Evolutionary conservation across 2,329 filamentous ascomycete genomes (phyloP), one percentile per base, ranked within the genome.

Genomic region (Rutstroemia sydowiana): DNA sequence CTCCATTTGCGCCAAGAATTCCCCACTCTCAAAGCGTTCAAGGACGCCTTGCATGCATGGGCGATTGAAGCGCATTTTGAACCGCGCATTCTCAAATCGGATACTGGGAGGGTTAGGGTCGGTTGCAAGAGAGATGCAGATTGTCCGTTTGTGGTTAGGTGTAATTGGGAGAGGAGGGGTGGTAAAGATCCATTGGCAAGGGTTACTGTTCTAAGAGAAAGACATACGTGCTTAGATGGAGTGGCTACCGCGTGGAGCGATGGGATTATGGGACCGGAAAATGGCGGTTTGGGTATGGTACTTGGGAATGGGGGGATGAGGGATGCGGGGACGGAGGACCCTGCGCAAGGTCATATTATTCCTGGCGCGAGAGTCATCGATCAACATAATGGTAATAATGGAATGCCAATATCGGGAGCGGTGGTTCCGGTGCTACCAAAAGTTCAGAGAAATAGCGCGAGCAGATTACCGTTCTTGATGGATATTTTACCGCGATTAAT

Each of bases 401-500:
- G 37, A 61, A 61, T 52, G 26, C 45, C 40, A 21, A 42, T 45
- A 49, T 51, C 45, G 28, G 44, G 39, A n/a, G 40, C 32, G 26
- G 51, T 36, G 16, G 31, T 62, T 11, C 63, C 64, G 16, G 59
- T 64, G 11, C 31, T 65, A 8, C 63, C 63, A 3, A 66, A 66
- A 47, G 64, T 66, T 1, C 64, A 66, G 48, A 58, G 64, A 45
- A 66, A 65, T 57, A 61, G 55, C 14, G 64, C 64, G 23, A 56
- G 50, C 31, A 54, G 64, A 48, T 40, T 84, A 30, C 71, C 71
- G 41, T 84, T 84, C 63, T 70, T 84, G 3, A 73, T 78, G 61
- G 79, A 84, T 54, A 76, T 76, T 48, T 71, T 84, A 5, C 78
- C 78, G 14, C 73, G 78, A 48, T 74, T 82, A 63, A 80, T 84